phyloP scores from a whole-genome alignment of 345 rosid species.

The Ceriops zippeliana region DNA sequence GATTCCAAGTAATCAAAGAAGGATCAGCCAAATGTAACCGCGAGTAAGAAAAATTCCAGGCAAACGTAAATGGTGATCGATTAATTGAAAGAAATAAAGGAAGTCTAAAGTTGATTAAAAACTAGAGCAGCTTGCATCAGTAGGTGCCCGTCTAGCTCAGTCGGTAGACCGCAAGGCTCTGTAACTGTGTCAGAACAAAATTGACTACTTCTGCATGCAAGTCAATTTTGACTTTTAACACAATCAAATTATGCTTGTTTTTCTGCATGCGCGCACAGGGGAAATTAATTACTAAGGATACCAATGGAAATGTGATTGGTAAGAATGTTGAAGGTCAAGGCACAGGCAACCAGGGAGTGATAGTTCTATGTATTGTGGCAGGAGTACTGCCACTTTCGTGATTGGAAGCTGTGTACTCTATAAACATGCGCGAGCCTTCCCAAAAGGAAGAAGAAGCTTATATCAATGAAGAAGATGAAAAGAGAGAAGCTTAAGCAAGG shows the following conservation, averaged over 20 bases:
- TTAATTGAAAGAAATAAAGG: no score
- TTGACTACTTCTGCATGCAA: no score
- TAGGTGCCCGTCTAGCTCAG: slow-evolving; percentile 37
- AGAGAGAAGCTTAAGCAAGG: slow-evolving; percentile 4
- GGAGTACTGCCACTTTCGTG: neutral
- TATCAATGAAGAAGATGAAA: slow-evolving; percentile 13
- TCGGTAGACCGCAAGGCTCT: no score
- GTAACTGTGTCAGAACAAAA: no score
- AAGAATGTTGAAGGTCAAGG: neutral
- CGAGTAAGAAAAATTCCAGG: no score
- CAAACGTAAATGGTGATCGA: no score
- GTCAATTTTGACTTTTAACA: neutral
- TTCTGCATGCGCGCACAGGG: neutral
- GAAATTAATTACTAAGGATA: neutral
- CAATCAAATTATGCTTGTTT: neutral
- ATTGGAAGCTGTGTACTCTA: neutral
- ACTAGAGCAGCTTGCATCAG: fast-evolving
- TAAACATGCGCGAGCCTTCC: slow-evolving; percentile 9
- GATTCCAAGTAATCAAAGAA: no score
- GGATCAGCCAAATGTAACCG: no score
- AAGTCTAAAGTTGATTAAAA: fast-evolving
- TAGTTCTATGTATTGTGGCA: neutral
- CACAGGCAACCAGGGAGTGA: neutral
- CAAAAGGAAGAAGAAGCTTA: slow-evolving; percentile 8
- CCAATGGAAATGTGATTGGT: neutral